Percentiles rank a stretch among this genome's conserved stretches.
These are phyloP conservation scores for Colletotrichum liaoningense DNA, from an alignment of 2,329 filamentous ascomycete genomes.

Conservation along the genomic window DNA sequence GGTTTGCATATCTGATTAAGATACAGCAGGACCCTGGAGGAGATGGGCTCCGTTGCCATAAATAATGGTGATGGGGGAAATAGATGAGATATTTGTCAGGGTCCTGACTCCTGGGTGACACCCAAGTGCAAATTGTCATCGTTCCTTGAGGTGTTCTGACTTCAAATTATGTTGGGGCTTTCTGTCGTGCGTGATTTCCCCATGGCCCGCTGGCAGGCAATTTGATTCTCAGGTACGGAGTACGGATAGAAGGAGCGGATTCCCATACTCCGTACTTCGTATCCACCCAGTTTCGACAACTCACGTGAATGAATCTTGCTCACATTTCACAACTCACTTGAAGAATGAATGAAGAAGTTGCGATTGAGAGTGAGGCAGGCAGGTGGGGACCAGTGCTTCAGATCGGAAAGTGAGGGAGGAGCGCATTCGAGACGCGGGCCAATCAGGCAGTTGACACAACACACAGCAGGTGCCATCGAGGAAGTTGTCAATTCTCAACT, in stretches of 20 bases:
- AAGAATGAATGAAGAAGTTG: not conserved
- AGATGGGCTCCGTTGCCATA: not conserved
- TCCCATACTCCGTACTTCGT: not conserved
- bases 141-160: not conserved
- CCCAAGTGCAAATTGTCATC: not conserved
- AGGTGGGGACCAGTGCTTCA: not conserved
- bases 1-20: not conserved
- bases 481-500: conserved; percentile 31
- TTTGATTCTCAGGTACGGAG: not conserved
- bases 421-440: not conserved
- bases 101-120: not conserved
- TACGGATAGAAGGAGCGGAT: not conserved
- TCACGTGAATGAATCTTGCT: not conserved
- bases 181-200: not conserved
- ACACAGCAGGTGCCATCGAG: not conserved
- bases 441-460: not conserved
- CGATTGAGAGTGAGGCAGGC: not conserved
- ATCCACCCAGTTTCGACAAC: not conserved
- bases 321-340: not conserved
- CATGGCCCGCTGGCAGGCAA: not conserved
- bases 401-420: not conserved
- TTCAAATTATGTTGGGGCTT: not conserved
- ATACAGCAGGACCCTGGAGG: not conserved
- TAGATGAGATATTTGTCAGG: not conserved
- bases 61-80: not conserved